Evolutionary conservation across 805 yeast genomes (phyloP).

Genomic region (Spathaspora gorwiae): DNA sequence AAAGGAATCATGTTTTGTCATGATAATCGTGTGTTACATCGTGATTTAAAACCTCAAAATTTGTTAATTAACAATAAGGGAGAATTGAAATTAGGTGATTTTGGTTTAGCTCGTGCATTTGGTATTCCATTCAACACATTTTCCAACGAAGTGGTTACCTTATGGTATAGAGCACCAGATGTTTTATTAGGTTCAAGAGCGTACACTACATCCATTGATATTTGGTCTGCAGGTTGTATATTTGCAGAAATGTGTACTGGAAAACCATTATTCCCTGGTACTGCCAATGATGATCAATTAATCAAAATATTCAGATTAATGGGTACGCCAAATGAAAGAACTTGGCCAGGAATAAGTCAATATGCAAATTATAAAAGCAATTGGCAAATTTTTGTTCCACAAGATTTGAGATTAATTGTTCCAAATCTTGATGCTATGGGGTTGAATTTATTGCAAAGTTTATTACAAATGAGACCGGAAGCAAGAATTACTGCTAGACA

Average conservation of each 20-base stretch:
- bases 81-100: conserved; percentile 89
- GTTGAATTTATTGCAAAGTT: conserved; percentile 56
- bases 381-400: conserved; percentile 84
- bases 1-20: conserved; percentile 87
- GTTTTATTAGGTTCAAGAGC: conserved; percentile 92
- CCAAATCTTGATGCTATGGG: conserved; percentile 71
- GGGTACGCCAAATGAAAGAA: conserved; percentile 94
- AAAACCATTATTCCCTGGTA: conserved; percentile 92
- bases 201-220: conserved; percentile 93
- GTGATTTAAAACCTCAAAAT: conserved; percentile 93
- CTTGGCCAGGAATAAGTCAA: conserved; percentile 96
- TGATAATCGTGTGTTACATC: conserved; percentile 76
- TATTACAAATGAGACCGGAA: conserved; percentile 60
- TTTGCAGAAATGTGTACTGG: conserved; percentile 99
- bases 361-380: conserved; percentile 82
- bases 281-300: conserved; percentile 93
- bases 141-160: conserved; percentile 94
- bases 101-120: conserved; percentile 95
- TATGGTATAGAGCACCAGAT: conserved; percentile 98
- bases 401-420: conserved; percentile 67
- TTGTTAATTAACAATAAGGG: conserved; percentile 85
- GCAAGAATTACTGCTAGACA: conserved; percentile 57
- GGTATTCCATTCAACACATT: conserved; percentile 98
- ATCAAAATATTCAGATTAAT: conserved; percentile 84
- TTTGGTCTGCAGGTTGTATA: conserved; percentile 98